Evolutionary conservation across 2,329 filamentous ascomycete species (phyloP).

Genomic region (Claviceps pusilla): DNA sequence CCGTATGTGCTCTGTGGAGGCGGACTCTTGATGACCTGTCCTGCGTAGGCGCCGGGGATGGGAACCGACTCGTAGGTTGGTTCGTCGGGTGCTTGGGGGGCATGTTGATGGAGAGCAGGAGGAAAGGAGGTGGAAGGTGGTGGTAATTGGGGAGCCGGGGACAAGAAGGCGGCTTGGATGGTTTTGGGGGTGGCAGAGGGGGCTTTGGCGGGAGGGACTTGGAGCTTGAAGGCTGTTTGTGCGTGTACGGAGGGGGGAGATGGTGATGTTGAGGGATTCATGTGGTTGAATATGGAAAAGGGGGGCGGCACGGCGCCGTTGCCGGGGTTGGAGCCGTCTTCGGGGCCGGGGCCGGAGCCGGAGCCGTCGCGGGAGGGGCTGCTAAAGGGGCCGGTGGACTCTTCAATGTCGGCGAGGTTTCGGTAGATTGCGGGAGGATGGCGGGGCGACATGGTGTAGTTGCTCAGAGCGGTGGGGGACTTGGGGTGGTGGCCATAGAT

Average conservation of each 20-base stretch:
- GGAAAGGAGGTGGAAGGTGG: conserved; percentile 2
- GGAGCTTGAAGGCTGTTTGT: conserved; percentile 57
- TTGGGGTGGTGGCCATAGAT: conserved; percentile 13
- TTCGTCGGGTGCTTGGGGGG: conserved; percentile 61
- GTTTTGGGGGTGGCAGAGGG: conserved; percentile 62
- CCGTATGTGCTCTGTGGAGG: conserved; percentile 32
- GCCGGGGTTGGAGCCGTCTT: too few relatives aligned
- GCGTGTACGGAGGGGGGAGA: conserved; percentile 17
- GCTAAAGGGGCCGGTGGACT: conserved; percentile 30
- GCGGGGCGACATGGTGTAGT: conserved; percentile 42
- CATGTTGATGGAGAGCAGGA: conserved; percentile 30
- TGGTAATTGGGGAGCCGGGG: conserved; percentile 17
- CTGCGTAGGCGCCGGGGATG: conserved; percentile 71
- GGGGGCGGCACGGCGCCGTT: conserved; percentile 47
- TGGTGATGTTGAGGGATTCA: too few relatives aligned
- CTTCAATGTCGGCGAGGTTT: conserved; percentile 30
- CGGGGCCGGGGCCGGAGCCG: conserved; percentile 18
- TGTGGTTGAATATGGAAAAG: conserved; percentile 24
- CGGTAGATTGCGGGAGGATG: conserved; percentile 44
- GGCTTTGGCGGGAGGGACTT: conserved; percentile 67
- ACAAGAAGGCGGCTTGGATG: conserved; percentile 46
- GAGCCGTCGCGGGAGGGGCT: conserved; percentile 18
- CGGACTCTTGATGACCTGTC: conserved; percentile 37
- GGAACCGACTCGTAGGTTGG: conserved; percentile 73
- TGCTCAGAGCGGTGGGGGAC: conserved; percentile 29